A percentile compares a stretch with the other conserved stretches of the same genome.
These are phyloP conservation scores for Yamadazyma siamensis DNA, from an alignment of 1,139 yeast species.

Conservation along the genomic window DNA sequence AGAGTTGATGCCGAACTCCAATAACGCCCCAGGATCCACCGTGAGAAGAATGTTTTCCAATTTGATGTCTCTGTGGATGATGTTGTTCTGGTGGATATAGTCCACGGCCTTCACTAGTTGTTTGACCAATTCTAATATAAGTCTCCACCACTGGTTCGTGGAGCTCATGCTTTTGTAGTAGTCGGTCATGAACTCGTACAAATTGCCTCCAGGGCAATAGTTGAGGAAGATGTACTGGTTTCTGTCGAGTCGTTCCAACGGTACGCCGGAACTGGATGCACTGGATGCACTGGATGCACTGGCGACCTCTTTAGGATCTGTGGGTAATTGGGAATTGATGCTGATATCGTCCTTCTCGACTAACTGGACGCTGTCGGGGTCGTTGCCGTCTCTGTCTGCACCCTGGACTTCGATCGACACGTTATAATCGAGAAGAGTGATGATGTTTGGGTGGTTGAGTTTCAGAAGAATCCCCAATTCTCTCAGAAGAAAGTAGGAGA, in stretches of 20 bases:
- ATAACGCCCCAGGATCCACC: background rate
- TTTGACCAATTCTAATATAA: conserved; percentile 59
- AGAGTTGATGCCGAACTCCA: conserved; percentile 15
- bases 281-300: too few species aligned
- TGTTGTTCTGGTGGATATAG: conserved; percentile 63
- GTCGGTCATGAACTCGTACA: conserved; percentile 54
- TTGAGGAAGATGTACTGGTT: conserved; percentile 61
- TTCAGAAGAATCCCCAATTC: conserved; percentile 66
- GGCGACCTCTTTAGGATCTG: conserved; percentile 1
- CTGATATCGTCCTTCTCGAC: conserved; percentile 14
- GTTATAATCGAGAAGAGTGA: conserved; percentile 32
- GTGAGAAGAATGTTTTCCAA: conserved; percentile 69
- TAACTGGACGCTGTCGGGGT: background rate
- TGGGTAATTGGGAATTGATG: background rate
- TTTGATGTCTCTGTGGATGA: conserved; percentile 87
- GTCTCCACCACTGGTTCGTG: conserved; percentile 35
- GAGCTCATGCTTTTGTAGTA: conserved; percentile 14
- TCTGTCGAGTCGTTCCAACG: conserved; percentile 19
- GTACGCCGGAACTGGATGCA: background rate
- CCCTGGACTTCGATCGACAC: conserved; percentile 23
- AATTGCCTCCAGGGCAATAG: conserved; percentile 80
- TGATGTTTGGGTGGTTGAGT: conserved; percentile 42
- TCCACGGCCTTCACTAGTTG: conserved; percentile 68
- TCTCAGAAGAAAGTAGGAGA: conserved; percentile 69
- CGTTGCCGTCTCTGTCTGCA: conserved; percentile 4